Conservation (phyloP, 2,329 filamentous ascomycete genomes). For the Diaporthe destruens region DNA sequence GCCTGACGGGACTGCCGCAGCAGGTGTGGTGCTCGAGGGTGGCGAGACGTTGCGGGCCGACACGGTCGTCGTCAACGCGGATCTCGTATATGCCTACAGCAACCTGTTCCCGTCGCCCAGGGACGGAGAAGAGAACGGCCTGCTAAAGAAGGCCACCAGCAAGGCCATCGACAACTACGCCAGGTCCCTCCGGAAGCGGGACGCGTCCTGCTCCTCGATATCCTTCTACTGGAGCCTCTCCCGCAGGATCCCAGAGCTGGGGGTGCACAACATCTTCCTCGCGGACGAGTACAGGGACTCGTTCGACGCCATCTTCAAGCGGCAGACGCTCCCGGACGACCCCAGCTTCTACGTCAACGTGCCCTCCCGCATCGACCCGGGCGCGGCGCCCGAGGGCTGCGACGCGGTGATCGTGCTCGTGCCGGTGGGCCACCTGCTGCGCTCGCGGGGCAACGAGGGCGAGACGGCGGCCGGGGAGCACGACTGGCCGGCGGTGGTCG, state of each 20-base stretch:
- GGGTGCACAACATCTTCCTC: slow-evolving; percentile 82
- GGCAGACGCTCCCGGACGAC: slow-evolving; percentile 73
- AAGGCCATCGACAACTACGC: slow-evolving; percentile 49
- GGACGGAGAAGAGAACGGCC: not conserved
- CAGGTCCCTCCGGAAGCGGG: slow-evolving; percentile 58
- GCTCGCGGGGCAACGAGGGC: slow-evolving; percentile 53
- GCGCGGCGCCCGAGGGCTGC: slow-evolving; percentile 73
- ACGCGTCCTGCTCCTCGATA: slow-evolving; percentile 78
- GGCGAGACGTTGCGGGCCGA: slow-evolving; percentile 73
- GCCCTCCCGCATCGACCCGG: slow-evolving; percentile 75
- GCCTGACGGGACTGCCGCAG: slow-evolving; percentile 63
- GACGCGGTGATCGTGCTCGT: slow-evolving; percentile 79
- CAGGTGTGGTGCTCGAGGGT: slow-evolving; percentile 69
- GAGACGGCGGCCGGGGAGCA: slow-evolving; percentile 56
- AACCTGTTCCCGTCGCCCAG: slow-evolving; percentile 69
- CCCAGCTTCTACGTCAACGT: slow-evolving; percentile 85
- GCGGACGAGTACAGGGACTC: slow-evolving; percentile 78
- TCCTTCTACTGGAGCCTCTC: slow-evolving; percentile 82
- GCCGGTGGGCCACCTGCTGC: slow-evolving; percentile 76
- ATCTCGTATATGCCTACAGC: slow-evolving; percentile 81
- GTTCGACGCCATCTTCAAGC: slow-evolving; percentile 82
- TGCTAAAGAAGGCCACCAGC: not conserved
- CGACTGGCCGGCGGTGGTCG: slow-evolving; percentile 73
- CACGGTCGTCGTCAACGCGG: slow-evolving; percentile 78
- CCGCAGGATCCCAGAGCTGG: slow-evolving; percentile 70